Base-by-base conservation (phyloP, 768 basidiomycete genomes). In the Suillus subluteus region DNA sequence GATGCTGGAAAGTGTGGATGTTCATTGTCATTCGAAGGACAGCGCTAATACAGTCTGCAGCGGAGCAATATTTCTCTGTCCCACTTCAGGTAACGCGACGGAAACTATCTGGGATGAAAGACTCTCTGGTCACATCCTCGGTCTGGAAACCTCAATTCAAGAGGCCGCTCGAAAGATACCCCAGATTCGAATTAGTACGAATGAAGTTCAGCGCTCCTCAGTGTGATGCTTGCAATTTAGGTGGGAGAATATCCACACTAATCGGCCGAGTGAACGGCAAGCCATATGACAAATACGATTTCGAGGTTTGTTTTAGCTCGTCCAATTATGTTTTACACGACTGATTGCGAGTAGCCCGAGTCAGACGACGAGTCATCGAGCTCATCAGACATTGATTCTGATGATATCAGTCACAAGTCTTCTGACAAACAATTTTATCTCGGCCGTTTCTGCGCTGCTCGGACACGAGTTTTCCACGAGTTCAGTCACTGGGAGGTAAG, bases 401-500 rank as follows among this genome's bases (percentile, higher is more conserved):
- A 72, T 9, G 72, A 70, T 43, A 56, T 46, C 21, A 23, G 40
- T 61, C 61, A 30, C 65, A 41, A 73, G 9, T 58, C 62, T 43
- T 58, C 64, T 12, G 50, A 65, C 40, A 73, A 63, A 64, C 83
- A 86, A 68, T 88, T 89, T 70, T 77, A 88, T 70, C 82, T 95
- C 5, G 93, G 93, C n/a, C 85, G 91, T 41, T 94, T 93, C 73
- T 95, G 93, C 74, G 92, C 90, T 3, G 79, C 79, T 58, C 84
- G 93, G 62, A 88, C 89, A 3, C 79, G 75, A 62, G 86, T 88
- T 21, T 95, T 86, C 70, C 93, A 95, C 72, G 76, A 83, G 63
- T 88, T 94, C 71, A 84, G 83, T 23, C 93, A 95, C 71, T 95
- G 93, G 93, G 92, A 94, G 87, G 93, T 93, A 67, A 65, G 83